phyloP scores from a whole-genome alignment of 371 early-diverging fungal species.

The Dipsacomyces acuminosporus region DNA sequence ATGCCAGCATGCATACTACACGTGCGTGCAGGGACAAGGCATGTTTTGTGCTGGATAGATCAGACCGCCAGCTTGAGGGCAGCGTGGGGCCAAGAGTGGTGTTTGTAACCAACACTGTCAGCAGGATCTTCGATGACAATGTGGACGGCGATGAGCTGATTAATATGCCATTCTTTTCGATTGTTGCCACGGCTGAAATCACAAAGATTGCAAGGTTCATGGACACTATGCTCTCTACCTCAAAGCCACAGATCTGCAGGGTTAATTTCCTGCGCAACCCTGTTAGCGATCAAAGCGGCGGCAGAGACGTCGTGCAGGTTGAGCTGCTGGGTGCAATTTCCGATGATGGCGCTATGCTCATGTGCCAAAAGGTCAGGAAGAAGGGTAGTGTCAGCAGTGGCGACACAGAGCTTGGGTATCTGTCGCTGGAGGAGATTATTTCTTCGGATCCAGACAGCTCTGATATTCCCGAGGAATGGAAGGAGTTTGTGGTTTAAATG shows the following conservation, averaged over 20 bases:
- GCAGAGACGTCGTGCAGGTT: conserved; percentile 7
- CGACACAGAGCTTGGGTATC: conserved; percentile 9
- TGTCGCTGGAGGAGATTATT: conserved; percentile 36
- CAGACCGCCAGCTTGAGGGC: background rate
- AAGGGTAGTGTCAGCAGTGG: conserved; percentile 2
- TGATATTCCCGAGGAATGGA: conserved; percentile 26
- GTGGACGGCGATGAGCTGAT: conserved; percentile 31
- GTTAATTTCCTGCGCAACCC: conserved; percentile 13
- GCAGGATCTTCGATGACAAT: conserved; percentile 19
- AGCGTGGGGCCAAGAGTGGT: conserved; percentile 22
- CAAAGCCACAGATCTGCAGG: conserved; percentile 25
- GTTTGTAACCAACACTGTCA: conserved; percentile 36
- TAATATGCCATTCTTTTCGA: conserved; percentile 23
- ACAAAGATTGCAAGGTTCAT: conserved; percentile 24
- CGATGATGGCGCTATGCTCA: conserved; percentile 19
- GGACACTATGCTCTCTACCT: conserved; percentile 8
- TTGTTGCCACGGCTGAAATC: conserved; percentile 22
- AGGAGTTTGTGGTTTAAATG: no score
- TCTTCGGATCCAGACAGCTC: conserved; percentile 19
- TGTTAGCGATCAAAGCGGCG: background rate
- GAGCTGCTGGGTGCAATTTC: conserved; percentile 37
- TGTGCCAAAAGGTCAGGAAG: conserved; percentile 24
- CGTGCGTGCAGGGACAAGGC: conserved; percentile 33
- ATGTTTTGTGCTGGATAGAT: conserved; percentile 18
- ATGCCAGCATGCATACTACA: conserved; percentile 31